Percentiles rank a stretch among this genome's conserved stretches.
These are phyloP conservation scores for Chlamydomonas reinhardtii DNA, from an alignment of 163 green algal species.

Conservation along the genomic window DNA sequence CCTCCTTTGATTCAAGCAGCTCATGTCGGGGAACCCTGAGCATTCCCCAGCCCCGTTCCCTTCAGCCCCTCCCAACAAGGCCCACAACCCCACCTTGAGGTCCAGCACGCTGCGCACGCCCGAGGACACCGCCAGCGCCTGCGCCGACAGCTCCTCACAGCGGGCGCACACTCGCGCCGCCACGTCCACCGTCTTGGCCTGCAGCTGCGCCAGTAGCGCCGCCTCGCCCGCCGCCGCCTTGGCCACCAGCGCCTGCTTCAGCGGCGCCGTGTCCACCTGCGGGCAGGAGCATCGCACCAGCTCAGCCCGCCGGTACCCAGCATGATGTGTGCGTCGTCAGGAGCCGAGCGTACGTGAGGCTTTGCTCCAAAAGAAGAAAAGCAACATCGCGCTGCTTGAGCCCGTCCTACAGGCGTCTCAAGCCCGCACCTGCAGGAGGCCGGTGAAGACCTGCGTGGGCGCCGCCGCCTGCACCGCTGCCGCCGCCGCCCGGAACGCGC, in stretches of 20 bases:
- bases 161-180: slow-evolving; percentile 41
- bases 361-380: no score
- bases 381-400: no score
- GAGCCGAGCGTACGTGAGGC: no score
- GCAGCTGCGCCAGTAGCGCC: slow-evolving; percentile 56
- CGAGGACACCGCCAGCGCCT: slow-evolving; percentile 17
- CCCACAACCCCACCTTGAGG: slow-evolving; percentile 51
- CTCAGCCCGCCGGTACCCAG: no score
- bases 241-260: slow-evolving; percentile 47
- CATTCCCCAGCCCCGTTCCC: no score
- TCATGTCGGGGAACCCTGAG: no score
- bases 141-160: slow-evolving; percentile 40
- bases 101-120: slow-evolving; percentile 46
- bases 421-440: slow-evolving; percentile 47
- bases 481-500: slow-evolving; percentile 46
- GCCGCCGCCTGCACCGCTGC: slow-evolving; percentile 10
- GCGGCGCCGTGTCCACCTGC: slow-evolving; percentile 54
- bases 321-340: no score
- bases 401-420: no score
- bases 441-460: slow-evolving; percentile 40
- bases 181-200: slow-evolving; percentile 42
- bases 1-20: no score
- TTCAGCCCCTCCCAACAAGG: no score
- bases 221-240: slow-evolving; percentile 31
- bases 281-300: no score